Conservation (phyloP, 495 filamentous ascomycete genomes). For the Cercophora samala region DNA sequence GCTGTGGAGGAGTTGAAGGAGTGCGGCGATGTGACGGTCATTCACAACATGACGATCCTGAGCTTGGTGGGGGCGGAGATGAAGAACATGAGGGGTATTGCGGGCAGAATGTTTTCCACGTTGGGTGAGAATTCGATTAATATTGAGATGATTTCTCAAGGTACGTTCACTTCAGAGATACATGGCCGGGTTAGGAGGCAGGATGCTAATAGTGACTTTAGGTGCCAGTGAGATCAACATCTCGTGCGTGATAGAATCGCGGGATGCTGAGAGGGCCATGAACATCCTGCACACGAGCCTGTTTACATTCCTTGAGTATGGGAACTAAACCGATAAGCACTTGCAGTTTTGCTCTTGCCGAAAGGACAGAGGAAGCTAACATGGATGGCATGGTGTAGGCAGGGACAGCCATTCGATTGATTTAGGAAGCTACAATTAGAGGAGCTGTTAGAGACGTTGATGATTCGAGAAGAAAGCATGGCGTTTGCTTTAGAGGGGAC, state of each 20-base stretch:
- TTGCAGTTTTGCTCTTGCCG: background rate
- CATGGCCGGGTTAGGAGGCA: too few relatives aligned
- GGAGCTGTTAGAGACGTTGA: background rate
- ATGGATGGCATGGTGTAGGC: background rate
- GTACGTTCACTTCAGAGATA: conserved; percentile 50
- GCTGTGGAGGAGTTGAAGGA: conserved; percentile 64
- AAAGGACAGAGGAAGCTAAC: background rate
- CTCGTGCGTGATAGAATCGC: conserved; percentile 89
- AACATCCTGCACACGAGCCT: conserved; percentile 93
- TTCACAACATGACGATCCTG: conserved; percentile 85
- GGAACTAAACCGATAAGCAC: background rate
- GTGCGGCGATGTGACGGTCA: conserved; percentile 81
- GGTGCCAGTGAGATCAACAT: conserved; percentile 99
- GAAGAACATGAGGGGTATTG: conserved; percentile 91
- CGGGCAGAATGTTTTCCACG: conserved; percentile 84
- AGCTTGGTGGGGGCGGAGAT: conserved; percentile 89
- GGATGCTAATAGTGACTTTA: too few relatives aligned
- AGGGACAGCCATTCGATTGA: background rate
- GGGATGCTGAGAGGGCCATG: conserved; percentile 84
- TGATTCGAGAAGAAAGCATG: background rate
- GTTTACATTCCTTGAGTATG: conserved; percentile 59
- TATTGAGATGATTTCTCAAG: conserved; percentile 97
- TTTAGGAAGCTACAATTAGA: background rate
- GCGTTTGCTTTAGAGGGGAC: background rate
- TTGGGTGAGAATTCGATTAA: conserved; percentile 86